A percentile compares a stretch with the other conserved stretches of the same genome.
Evolutionary conservation across 805 yeast species (phyloP).

Genomic region (Metschnikowia anglica): DNA sequence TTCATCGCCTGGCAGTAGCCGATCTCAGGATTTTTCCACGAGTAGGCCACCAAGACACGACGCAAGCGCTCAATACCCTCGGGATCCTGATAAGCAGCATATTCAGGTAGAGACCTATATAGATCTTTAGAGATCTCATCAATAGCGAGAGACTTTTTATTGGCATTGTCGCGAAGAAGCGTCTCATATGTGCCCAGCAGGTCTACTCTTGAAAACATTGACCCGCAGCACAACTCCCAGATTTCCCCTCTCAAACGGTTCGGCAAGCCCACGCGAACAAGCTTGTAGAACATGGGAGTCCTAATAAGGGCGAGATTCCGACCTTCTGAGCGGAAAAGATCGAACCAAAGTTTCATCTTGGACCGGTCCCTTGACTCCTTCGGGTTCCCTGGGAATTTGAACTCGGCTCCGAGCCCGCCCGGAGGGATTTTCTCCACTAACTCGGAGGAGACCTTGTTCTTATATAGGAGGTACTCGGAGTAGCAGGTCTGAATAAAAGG

Average conservation of each 20-base stretch:
- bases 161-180: constrained; percentile 59
- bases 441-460: constrained; percentile 49
- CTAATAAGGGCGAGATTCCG: constrained; percentile 74
- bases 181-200: constrained; percentile 58
- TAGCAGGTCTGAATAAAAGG: constrained; percentile 71
- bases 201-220: constrained; percentile 69
- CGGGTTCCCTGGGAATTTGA: constrained; percentile 89
- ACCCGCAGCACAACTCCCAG: constrained; percentile 92
- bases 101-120: constrained; percentile 92
- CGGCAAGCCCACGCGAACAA: constrained; percentile 91
- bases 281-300: constrained; percentile 74
- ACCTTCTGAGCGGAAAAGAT: constrained; percentile 80
- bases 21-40: constrained; percentile 95
- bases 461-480: constrained; percentile 76
- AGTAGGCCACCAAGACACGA: constrained; percentile 87
- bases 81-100: constrained; percentile 83
- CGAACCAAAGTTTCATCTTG: constrained; percentile 92
- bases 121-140: constrained; percentile 97
- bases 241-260: constrained; percentile 91
- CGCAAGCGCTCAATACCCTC: constrained; percentile 86
- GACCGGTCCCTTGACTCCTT: constrained; percentile 73
- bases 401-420: constrained; percentile 84
- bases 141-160: constrained; percentile 73
- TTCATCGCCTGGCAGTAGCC: constrained; percentile 99
- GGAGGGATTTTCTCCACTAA: constrained; percentile 54